Conservation (phyloP, 495 filamentous ascomycete species). For the Podospora sp. region DNA sequence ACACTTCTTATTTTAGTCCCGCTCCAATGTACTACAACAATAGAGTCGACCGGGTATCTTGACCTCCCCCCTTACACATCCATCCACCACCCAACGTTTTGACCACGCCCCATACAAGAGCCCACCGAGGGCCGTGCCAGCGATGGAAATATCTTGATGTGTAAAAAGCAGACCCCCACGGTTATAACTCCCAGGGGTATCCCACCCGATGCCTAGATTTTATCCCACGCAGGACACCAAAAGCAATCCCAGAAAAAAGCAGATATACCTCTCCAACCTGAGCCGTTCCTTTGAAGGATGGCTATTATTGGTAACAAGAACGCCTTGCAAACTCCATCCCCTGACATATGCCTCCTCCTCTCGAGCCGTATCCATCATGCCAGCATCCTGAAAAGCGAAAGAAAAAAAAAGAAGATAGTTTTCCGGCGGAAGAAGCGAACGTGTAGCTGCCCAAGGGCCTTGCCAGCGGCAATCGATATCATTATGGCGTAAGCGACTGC, state of each 20-base stretch:
- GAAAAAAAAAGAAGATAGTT: slow-evolving; percentile 3
- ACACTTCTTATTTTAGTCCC: neutral
- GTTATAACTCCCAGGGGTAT: slow-evolving; percentile 9
- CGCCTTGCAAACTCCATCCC: slow-evolving; percentile 17
- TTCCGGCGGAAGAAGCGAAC: slow-evolving; percentile 7
- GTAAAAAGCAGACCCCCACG: neutral
- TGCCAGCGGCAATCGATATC: slow-evolving; percentile 4
- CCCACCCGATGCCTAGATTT: slow-evolving; percentile 17
- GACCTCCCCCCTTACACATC: neutral
- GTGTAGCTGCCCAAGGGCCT: neutral
- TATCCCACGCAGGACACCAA: slow-evolving; percentile 10
- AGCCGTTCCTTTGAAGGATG: neutral
- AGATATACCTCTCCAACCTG: neutral
- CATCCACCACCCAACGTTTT: neutral
- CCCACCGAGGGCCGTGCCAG: slow-evolving; percentile 1
- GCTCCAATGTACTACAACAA: slow-evolving; percentile 5
- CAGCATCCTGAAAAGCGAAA: slow-evolving; percentile 11
- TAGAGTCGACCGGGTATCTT: slow-evolving; percentile 18
- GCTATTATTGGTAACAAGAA: neutral
- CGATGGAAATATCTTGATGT: slow-evolving; percentile 7
- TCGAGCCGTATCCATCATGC: slow-evolving; percentile 16
- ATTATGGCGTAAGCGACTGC: slow-evolving; percentile 21
- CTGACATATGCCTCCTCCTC: neutral
- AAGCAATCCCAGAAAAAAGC: neutral
- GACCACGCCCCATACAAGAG: neutral